Evolutionary conservation across 805 yeast species (phyloP).

Genomic region (Candida sonorensis): DNA sequence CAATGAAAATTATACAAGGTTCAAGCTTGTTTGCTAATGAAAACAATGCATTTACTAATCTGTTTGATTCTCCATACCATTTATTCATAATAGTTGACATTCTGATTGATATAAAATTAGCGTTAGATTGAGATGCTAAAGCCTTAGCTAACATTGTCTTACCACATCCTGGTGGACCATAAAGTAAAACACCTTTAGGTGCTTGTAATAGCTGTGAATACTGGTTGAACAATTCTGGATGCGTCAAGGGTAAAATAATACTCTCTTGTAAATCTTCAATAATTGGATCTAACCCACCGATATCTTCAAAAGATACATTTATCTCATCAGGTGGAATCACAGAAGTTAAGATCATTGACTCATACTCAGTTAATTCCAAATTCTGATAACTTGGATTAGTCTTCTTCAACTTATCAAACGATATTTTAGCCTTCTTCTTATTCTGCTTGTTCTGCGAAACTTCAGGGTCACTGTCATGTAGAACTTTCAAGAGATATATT

Average conservation of each 20-base stretch:
- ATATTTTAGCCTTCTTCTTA: constrained; percentile 52
- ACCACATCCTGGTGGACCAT: constrained; percentile 98
- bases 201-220: constrained; percentile 71
- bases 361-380: constrained; percentile 62
- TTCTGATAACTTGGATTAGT: constrained; percentile 49
- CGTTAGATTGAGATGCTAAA: constrained; percentile 84
- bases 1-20: constrained; percentile 93
- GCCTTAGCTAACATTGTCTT: constrained; percentile 97
- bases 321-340: constrained; percentile 85
- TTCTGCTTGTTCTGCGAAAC: constrained; percentile 47
- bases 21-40: constrained; percentile 82
- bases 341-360: constrained; percentile 65
- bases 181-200: constrained; percentile 87
- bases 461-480: constrained; percentile 24
- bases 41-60: constrained; percentile 87
- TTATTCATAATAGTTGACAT: constrained; percentile 95
- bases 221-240: constrained; percentile 67
- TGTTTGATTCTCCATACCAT: constrained; percentile 96
- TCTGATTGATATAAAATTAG: constrained; percentile 82
- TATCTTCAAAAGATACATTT: constrained; percentile 64
- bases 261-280: constrained; percentile 83
- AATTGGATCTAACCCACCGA: constrained; percentile 83
- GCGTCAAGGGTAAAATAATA: constrained; percentile 78
- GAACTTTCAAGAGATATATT: constrained; percentile 35
- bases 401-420: constrained; percentile 49